Percentiles rank a stretch among this genome's conserved stretches.
phyloP scores from a whole-genome alignment of 345 rosid genomes.

The Noccaea caerulescens region DNA sequence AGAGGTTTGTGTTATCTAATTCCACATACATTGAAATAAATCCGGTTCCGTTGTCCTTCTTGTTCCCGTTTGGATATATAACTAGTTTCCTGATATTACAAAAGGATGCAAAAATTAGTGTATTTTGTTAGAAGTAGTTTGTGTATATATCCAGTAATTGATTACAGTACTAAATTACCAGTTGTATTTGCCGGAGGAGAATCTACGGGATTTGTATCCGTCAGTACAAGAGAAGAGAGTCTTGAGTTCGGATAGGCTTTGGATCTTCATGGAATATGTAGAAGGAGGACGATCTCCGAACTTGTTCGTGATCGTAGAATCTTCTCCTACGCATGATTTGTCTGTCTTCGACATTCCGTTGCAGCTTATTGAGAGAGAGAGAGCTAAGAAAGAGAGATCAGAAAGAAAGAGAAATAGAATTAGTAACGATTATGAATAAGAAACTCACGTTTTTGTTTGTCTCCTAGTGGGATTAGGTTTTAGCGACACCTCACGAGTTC shows the following conservation, averaged over 20 bases:
- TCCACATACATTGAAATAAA: background rate
- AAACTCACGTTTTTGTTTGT: no score
- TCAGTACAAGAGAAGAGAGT: background rate
- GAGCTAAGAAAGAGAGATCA: no score
- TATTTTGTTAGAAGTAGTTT: background rate
- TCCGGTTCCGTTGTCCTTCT: background rate
- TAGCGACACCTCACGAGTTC: no score
- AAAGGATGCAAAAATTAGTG: background rate
- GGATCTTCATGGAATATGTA: constrained; percentile 35
- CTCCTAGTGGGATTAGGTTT: no score
- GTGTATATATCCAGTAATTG: background rate
- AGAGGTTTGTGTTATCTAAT: background rate
- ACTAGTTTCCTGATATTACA: background rate
- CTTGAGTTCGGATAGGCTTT: constrained; percentile 32
- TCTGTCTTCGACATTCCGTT: constrained; percentile 3
- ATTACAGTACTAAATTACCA: constrained; percentile 6
- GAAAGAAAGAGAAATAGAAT: no score
- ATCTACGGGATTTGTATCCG: constrained; percentile 23
- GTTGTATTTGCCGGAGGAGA: constrained; percentile 27
- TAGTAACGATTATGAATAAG: background rate
- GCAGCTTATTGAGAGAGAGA: background rate
- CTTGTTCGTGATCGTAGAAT: constrained; percentile 22
- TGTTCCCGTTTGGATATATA: background rate
- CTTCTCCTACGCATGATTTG: background rate
- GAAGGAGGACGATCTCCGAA: constrained; percentile 22